These are phyloP conservation scores for Gaertneriomyces sp. DNA, from an alignment of 192 early-diverging fungal species.

Conservation along the genomic window DNA sequence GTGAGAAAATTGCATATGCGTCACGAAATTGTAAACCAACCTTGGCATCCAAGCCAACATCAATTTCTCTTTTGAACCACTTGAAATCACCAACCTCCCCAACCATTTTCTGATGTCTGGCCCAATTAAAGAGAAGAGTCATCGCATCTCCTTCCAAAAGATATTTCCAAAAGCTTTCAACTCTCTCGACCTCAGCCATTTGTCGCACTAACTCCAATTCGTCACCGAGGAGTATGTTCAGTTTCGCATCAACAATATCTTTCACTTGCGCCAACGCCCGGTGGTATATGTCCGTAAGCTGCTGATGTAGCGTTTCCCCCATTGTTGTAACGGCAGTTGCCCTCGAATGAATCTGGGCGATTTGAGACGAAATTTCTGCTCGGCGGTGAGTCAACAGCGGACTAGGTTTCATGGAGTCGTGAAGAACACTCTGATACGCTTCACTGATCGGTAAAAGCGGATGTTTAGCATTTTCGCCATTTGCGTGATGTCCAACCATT, in stretches of 20 bases:
- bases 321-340: constrained; percentile 56
- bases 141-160: constrained; percentile 56
- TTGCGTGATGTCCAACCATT: constrained; percentile 60
- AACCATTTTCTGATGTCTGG: constrained; percentile 46
- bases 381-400: constrained; percentile 44
- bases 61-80: constrained; percentile 51
- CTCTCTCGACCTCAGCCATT: constrained; percentile 48
- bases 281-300: constrained; percentile 56
- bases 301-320: constrained; percentile 38
- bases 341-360: constrained; percentile 45
- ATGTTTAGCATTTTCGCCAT: constrained; percentile 56
- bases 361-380: constrained; percentile 52
- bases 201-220: constrained; percentile 56
- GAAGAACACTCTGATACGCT: constrained; percentile 50
- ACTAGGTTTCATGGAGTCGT: constrained; percentile 47
- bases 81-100: constrained; percentile 55
- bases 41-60: constrained; percentile 57
- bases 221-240: constrained; percentile 56
- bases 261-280: constrained; percentile 44
- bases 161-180: constrained; percentile 58
- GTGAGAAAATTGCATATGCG: too few relatives aligned
- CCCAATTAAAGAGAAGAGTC: constrained; percentile 54
- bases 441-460: constrained; percentile 54
- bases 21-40: constrained; percentile 15
- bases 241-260: constrained; percentile 36